Evolutionary conservation across 192 early-diverging fungal genomes (phyloP).

Genomic region (Entophlyctis helioformis): DNA sequence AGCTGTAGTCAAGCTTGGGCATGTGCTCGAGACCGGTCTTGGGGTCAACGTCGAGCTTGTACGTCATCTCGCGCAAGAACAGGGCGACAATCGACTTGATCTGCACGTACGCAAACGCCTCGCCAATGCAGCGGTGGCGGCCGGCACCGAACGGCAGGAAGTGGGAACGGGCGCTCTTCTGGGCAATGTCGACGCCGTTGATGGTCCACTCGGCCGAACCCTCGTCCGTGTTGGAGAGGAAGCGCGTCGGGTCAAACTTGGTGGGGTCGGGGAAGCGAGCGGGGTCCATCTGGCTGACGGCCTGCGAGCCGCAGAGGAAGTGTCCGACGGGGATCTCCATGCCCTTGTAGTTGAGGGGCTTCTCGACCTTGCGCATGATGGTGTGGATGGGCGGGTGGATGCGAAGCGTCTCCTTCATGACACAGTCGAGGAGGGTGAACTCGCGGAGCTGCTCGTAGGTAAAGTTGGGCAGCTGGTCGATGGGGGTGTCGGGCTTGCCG

Average conservation of each 20-base stretch:
- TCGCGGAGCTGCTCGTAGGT: constrained; percentile 62
- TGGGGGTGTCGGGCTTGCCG: constrained; percentile 38
- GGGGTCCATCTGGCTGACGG: constrained; percentile 70
- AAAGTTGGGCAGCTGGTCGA: constrained; percentile 29
- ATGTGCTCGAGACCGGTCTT: constrained; percentile 42
- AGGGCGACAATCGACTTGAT: constrained; percentile 85
- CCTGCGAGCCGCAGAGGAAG: constrained; percentile 73
- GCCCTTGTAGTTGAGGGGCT: constrained; percentile 59
- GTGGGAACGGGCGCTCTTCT: constrained; percentile 61
- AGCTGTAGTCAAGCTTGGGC: constrained; percentile 78
- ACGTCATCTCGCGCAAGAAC: constrained; percentile 68
- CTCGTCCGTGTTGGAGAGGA: constrained; percentile 37
- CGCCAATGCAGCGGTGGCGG: constrained; percentile 97
- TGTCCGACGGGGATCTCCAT: constrained; percentile 83
- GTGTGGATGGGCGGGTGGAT: constrained; percentile 88
- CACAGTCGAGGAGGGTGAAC: constrained; percentile 61
- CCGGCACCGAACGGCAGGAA: constrained; percentile 95
- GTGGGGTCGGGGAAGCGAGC: constrained; percentile 66
- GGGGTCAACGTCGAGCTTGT: constrained; percentile 44
- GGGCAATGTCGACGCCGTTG: constrained; percentile 47
- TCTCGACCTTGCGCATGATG: constrained; percentile 85
- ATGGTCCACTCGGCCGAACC: constrained; percentile 42
- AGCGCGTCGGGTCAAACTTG: constrained; percentile 72
- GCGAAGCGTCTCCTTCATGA: constrained; percentile 85
- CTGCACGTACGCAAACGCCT: constrained; percentile 90